Evolutionary conservation across 2,329 filamentous ascomycete genomes (phyloP).

Genomic region (Chaetomiaceae sp.): DNA sequence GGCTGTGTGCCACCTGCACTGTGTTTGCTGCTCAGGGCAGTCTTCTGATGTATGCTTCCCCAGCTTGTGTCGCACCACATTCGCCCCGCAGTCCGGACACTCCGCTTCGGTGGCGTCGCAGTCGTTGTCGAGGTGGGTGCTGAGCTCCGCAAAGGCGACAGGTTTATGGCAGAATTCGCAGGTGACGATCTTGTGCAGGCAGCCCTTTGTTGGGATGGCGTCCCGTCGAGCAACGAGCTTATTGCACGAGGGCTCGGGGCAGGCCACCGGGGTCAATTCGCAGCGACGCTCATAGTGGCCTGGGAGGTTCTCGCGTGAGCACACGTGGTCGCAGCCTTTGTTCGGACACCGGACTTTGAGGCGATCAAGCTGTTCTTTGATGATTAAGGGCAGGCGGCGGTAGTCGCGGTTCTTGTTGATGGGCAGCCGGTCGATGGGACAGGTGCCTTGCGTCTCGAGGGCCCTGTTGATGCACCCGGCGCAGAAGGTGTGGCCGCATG

Average conservation of each 20-base stretch:
- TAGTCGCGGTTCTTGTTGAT: constrained; percentile 33
- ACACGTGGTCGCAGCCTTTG: constrained; percentile 47
- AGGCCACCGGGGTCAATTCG: constrained; percentile 51
- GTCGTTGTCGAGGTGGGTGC: constrained; percentile 39
- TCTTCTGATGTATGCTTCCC: constrained; percentile 43
- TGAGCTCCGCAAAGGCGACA: constrained; percentile 46
- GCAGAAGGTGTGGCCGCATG: constrained; percentile 64
- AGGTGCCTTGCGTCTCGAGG: constrained; percentile 41
- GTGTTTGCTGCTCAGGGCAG: constrained; percentile 39
- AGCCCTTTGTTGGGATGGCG: constrained; percentile 44
- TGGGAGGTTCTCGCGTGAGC: constrained; percentile 51
- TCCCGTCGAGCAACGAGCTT: constrained; percentile 50
- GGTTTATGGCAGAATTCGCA: constrained; percentile 52
- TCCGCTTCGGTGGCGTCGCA: constrained; percentile 45
- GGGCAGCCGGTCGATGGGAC: constrained; percentile 55
- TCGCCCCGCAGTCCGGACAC: constrained; percentile 47
- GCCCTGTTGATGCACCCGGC: constrained; percentile 49
- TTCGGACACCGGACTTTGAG: constrained; percentile 58
- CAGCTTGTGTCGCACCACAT: constrained; percentile 43
- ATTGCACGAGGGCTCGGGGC: constrained; percentile 49
- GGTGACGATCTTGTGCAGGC: constrained; percentile 48
- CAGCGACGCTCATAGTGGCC: constrained; percentile 56
- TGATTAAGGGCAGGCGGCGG: constrained; percentile 40
- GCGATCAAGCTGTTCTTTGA: constrained; percentile 55
- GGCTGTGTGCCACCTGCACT: constrained; percentile 46